Evolutionary conservation across 768 basidiomycete species (phyloP).

Genomic region (Melanogaster broomeanus): DNA sequence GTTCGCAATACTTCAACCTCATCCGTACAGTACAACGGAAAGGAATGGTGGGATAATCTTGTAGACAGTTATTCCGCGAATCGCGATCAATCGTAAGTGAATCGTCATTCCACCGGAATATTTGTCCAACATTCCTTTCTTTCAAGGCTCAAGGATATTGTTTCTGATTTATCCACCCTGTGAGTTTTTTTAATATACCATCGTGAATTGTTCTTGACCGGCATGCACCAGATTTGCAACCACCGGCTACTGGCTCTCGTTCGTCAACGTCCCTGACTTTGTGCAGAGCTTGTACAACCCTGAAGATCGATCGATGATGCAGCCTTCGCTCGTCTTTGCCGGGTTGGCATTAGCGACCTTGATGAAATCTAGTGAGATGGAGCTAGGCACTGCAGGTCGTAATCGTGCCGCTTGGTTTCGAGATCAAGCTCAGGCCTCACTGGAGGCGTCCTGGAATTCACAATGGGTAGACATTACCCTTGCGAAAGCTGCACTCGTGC

Average conservation of each 20-base stretch:
- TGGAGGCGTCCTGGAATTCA: conserved; percentile 51
- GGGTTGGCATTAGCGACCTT: conserved; percentile 70
- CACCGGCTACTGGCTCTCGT: conserved; percentile 67
- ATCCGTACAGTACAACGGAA: conserved; percentile 34
- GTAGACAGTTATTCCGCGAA: conserved; percentile 42
- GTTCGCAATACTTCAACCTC: conserved; percentile 29
- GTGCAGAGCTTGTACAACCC: conserved; percentile 52
- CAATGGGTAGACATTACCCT: conserved; percentile 62
- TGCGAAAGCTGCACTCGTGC: conserved; percentile 72
- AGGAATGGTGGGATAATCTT: conserved; percentile 52
- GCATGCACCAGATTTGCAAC: conserved; percentile 55
- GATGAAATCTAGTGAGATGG: conserved; percentile 71
- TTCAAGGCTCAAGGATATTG: conserved; percentile 49
- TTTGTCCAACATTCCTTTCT: conserved; percentile 2
- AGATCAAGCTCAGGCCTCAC: conserved; percentile 53
- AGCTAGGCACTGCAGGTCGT: conserved; percentile 54
- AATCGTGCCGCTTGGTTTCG: conserved; percentile 58
- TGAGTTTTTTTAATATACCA: conserved; percentile 29
- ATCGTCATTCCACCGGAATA: not conserved
- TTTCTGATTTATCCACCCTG: conserved; percentile 53
- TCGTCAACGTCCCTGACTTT: conserved; percentile 61
- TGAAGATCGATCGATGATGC: conserved; percentile 55
- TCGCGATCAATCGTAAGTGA: conserved; percentile 44
- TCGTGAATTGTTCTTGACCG: conserved; percentile 4
- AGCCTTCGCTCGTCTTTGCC: conserved; percentile 71